A percentile compares a stretch with the other conserved stretches of the same genome.
These are phyloP conservation scores for Trebouxia sp. DNA, from an alignment of 139 green algal genomes.

Conservation along the genomic window DNA sequence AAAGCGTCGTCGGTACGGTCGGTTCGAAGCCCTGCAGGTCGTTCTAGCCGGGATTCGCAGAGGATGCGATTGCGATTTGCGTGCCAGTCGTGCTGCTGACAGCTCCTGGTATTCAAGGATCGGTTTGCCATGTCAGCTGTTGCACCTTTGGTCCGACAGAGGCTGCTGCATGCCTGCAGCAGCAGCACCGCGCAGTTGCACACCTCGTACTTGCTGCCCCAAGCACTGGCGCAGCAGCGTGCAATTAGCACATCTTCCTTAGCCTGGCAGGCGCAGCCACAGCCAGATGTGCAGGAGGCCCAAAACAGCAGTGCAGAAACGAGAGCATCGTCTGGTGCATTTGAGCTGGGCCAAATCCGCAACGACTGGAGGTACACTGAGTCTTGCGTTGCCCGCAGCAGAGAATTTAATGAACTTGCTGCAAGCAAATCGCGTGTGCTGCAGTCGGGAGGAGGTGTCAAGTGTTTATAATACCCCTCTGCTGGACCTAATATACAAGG, in stretches of 20 bases:
- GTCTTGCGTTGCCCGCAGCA: neutral
- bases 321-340: neutral
- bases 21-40: too few species aligned
- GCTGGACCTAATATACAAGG: slow-evolving; percentile 90
- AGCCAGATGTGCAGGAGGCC: neutral
- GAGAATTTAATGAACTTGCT: too few species aligned
- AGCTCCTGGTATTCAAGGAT: too few species aligned
- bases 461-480: slow-evolving; percentile 89
- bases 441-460: slow-evolving; percentile 85
- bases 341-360: neutral
- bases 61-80: too few species aligned
- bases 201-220: too few species aligned
- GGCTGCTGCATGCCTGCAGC: too few species aligned
- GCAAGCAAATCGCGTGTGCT: neutral
- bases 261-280: neutral
- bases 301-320: neutral
- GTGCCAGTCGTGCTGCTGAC: too few species aligned
- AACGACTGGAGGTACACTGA: slow-evolving; percentile 13
- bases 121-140: too few species aligned
- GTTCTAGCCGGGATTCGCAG: too few species aligned
- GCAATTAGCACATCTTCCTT: neutral
- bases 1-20: too few species aligned
- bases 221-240: neutral
- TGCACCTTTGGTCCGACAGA: too few species aligned
- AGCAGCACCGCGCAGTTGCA: too few species aligned